Base-by-base conservation (phyloP, 73 alveolate genomes). In the Blepharisma japonicum region DNA sequence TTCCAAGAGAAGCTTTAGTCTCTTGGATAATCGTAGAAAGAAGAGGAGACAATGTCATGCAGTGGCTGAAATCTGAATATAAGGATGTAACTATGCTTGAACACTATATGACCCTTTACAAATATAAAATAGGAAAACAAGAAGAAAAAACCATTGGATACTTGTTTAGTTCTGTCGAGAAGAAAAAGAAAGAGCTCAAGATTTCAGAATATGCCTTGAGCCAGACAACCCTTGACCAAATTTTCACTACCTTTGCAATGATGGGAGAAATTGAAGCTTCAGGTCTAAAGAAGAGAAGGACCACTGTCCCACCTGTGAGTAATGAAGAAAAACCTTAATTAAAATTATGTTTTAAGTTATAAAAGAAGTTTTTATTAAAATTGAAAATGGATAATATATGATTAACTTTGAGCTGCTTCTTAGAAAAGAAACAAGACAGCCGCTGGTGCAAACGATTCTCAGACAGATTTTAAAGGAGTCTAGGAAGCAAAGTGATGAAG, bases 81-180 rank as follows among this genome's bases (percentile, higher is more conserved):
- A 8, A 56, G 55, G 14, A 21, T 6, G 80, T 77, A 38, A 68
- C 56, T 20, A 54, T 78, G 7, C 55, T 87, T 50, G 94, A 87
- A 68, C 94, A 87, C 56, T 87, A 83, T 71, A 71, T 77, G 61
- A 79, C 54, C 71, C 79, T 78, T 54, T 87, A 51, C 81, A 83
- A 74, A 68, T 55, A 74, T 50, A 83, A 78, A 68, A 81, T 87
- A 6, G 68, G 83, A 71, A 81, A 86, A 80, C 68, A 53, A 20
- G 90, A 71, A 61, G 90, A 92, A 80, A 77, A 82, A 77, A 76
- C 93, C 5, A 91, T 90, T 77, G 98, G 98, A 5, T 90, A 71
- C 72, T 77, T 93, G 18, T 93, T 93, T 82, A 96, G 95, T 7
- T 68, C 87, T 68, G 85, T 93, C 83, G 97, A 93, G 78, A 91